phyloP scores from a whole-genome alignment of 2,329 filamentous ascomycete species.

The Colletotrichum noveboracense region DNA sequence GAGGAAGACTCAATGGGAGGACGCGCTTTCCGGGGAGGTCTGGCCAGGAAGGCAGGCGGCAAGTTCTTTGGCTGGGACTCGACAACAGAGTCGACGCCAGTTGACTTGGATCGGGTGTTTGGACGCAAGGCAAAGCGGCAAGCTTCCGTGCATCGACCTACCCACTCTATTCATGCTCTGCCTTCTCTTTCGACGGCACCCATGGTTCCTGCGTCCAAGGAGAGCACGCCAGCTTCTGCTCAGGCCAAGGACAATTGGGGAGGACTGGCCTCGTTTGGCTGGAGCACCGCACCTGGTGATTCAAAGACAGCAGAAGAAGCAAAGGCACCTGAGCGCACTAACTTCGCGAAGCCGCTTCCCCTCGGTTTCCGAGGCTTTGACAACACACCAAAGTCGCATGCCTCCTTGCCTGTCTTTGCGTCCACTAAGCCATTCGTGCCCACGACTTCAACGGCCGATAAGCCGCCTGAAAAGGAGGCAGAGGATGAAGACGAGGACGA shows the following conservation, averaged over 20 bases:
- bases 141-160: slow-evolving; percentile 27
- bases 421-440: background rate
- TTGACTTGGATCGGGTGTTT: slow-evolving; percentile 54
- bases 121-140: slow-evolving; percentile 35
- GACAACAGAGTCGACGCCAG: slow-evolving; percentile 44
- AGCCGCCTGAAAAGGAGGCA: slow-evolving; percentile 17
- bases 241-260: slow-evolving; percentile 16
- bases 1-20: slow-evolving; percentile 66
- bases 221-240: slow-evolving; percentile 27
- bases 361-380: slow-evolving; percentile 7
- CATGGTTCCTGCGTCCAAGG: background rate
- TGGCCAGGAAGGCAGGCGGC: slow-evolving; percentile 38
- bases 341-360: background rate
- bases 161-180: slow-evolving; percentile 13
- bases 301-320: background rate
- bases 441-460: background rate
- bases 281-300: slow-evolving; percentile 23
- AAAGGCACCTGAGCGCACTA: background rate
- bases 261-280: slow-evolving; percentile 32
- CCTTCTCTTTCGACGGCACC: slow-evolving; percentile 7
- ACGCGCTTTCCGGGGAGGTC: slow-evolving; percentile 48
- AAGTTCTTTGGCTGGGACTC: slow-evolving; percentile 68
- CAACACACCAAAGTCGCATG: slow-evolving; percentile 13
- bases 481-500: slow-evolving; percentile 37
- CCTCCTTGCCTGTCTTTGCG: slow-evolving; percentile 8